Evolutionary conservation across 208 protist species (phyloP), one percentile per base, ranked within the genome.

Genomic region (Acanthamoeba healyi): DNA sequence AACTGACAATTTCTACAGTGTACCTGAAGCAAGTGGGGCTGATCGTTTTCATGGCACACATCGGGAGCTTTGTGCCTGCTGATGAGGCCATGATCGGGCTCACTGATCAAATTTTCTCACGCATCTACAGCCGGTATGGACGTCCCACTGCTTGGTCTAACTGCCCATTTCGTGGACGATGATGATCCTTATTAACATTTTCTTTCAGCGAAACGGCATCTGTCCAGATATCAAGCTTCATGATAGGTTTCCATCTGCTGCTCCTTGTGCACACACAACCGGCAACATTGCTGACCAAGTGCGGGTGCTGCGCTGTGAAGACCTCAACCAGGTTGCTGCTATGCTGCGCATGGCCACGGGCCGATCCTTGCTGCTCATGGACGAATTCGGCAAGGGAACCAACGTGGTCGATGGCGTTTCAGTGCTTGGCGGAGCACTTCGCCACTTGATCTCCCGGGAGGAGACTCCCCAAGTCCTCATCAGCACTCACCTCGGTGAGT

Each of bases 51-150:
- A 94, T 99, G 32, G 98, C 98, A 0, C 98, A 99, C 79, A 87
- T 99, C 12, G 98, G 98, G 19, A 98, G 95, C 79, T 98, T 98
- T 96, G 98, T 99, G n/a, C 98, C 98, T 12, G 98, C 98, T 40
- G 92, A 92, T 7, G 89, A 94, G 22, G 94, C 95, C 29, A 65
- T 67, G 22, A 96, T 98, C 26, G 96, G 95, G 4, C 10, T 98
- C 29, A 65, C 77, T 1, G 96, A 97, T 72, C 17, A 54, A 15
- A 96, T 98, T 19, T 95, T 96, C 44, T 96, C 97, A 6, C 34
- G 97, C 61, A 97, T 98, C 26, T 54, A 74, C 51, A 95, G 65
- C 40, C 10, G 34, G 32, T 81, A 95, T n/a, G n/a, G n/a, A n/a
- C n/a, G n/a, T n/a, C n/a, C n/a, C n/a, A n/a, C n/a, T n/a, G n/a